These are phyloP conservation scores for Penicillium capsulatum DNA, from an alignment of 2,329 filamentous ascomycete genomes.

Conservation along the genomic window DNA sequence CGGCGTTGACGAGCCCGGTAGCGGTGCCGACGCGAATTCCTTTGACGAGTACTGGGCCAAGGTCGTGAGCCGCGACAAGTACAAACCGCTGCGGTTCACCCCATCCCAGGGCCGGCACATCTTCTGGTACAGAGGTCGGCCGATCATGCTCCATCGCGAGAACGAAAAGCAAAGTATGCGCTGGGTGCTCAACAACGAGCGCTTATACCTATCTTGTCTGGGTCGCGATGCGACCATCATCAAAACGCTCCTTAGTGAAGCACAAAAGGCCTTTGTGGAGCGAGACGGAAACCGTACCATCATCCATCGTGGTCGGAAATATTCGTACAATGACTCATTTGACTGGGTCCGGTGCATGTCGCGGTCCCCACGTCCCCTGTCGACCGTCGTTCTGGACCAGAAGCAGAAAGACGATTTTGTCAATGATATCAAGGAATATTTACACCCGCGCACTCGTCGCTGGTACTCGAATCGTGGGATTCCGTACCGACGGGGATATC, in stretches of 20 bases:
- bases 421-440: slow-evolving; percentile 54
- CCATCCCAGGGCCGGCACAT: slow-evolving; percentile 64
- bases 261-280: slow-evolving; percentile 35
- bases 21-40: slow-evolving; percentile 37
- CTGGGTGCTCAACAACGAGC: slow-evolving; percentile 26
- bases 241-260: slow-evolving; percentile 34
- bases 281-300: slow-evolving; percentile 36
- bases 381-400: slow-evolving; percentile 53
- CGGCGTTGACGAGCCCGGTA: slow-evolving; percentile 26
- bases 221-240: slow-evolving; percentile 34
- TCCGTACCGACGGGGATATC: slow-evolving; percentile 77
- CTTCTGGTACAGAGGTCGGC: slow-evolving; percentile 61
- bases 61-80: slow-evolving; percentile 36
- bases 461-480: slow-evolving; percentile 83
- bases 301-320: slow-evolving; percentile 36
- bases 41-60: slow-evolving; percentile 42
- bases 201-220: slow-evolving; percentile 33
- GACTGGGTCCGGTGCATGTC: slow-evolving; percentile 39
- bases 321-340: slow-evolving; percentile 14
- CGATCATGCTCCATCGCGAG: slow-evolving; percentile 43
- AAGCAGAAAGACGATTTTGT: slow-evolving; percentile 50
- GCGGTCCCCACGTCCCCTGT: slow-evolving; percentile 49
- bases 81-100: slow-evolving; percentile 51
- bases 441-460: slow-evolving; percentile 50
- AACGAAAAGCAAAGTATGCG: slow-evolving; percentile 19